phyloP scores from a whole-genome alignment of 73 alveolate genomes.

The Tetrahymena malaccensis region DNA sequence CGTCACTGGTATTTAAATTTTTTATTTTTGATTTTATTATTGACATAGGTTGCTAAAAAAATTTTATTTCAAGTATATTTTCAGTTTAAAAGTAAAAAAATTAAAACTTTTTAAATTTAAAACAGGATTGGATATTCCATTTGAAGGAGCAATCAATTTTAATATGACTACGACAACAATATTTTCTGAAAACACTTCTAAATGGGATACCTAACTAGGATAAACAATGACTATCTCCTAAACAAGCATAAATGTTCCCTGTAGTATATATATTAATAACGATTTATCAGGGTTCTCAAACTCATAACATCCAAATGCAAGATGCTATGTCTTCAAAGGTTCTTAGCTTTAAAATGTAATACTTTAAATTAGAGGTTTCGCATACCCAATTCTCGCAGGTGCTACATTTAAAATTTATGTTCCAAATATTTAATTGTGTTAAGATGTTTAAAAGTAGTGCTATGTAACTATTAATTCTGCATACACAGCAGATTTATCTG shows the following conservation, averaged over 20 bases:
- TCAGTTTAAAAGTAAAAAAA: no score
- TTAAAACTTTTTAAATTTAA: not conserved
- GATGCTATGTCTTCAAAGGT: constrained; percentile 21
- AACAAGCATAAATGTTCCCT: not conserved
- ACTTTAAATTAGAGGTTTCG: constrained; percentile 17
- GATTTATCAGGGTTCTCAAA: not conserved
- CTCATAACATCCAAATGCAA: constrained; percentile 6
- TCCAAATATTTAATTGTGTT: constrained; percentile 11
- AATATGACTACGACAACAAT: constrained; percentile 20
- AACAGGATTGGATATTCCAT: not conserved
- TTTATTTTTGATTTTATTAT: no score
- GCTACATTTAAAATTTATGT: not conserved
- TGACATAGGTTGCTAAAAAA: not conserved
- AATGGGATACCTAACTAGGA: constrained; percentile 22
- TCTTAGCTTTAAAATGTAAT: constrained; percentile 1
- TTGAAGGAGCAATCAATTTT: constrained; percentile 39
- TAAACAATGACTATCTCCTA: not conserved
- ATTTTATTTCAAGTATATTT: not conserved
- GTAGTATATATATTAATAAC: not conserved
- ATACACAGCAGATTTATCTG: constrained; percentile 20
- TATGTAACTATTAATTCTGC: constrained; percentile 18
- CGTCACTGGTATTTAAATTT: not conserved
- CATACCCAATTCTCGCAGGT: not conserved
- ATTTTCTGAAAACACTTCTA: constrained; percentile 18
- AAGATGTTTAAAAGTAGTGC: constrained; percentile 7